phyloP scores from a whole-genome alignment of 2,329 filamentous ascomycete species.

The Neopestalotiopsis clavispora region DNA sequence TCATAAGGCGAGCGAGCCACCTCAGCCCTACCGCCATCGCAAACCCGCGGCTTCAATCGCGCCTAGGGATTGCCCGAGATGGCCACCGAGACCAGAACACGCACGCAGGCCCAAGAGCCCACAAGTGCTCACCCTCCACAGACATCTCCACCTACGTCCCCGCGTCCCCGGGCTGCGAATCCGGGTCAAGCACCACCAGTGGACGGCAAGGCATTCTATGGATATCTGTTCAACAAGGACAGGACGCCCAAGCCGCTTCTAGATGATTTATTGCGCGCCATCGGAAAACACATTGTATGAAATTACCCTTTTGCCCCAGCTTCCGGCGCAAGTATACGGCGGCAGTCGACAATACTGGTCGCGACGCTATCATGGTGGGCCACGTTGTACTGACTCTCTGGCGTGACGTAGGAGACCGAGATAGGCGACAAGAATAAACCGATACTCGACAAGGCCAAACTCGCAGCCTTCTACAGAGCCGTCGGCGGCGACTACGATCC shows the following conservation, averaged over 20 bases:
- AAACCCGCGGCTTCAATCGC: neutral
- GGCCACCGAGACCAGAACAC: slow-evolving; percentile 15
- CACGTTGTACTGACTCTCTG: slow-evolving; percentile 19
- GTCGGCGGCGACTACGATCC: slow-evolving; percentile 79
- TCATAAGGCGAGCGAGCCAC: neutral
- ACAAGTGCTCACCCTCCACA: slow-evolving; percentile 15
- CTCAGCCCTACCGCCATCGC: slow-evolving; percentile 1
- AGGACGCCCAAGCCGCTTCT: slow-evolving; percentile 72
- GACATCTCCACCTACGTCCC: slow-evolving; percentile 19
- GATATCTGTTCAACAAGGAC: slow-evolving; percentile 70
- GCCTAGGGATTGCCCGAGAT: slow-evolving; percentile 8
- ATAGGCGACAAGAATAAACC: slow-evolving; percentile 61
- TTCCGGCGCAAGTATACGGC: neutral
- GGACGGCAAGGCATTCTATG: slow-evolving; percentile 55
- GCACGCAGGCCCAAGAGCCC: slow-evolving; percentile 4
- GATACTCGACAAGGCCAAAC: slow-evolving; percentile 67
- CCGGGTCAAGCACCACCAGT: slow-evolving; percentile 23
- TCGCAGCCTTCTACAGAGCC: slow-evolving; percentile 77
- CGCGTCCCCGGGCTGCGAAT: slow-evolving; percentile 19
- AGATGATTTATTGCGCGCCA: slow-evolving; percentile 69
- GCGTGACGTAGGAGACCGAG: slow-evolving; percentile 53
- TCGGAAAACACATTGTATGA: slow-evolving; percentile 74
- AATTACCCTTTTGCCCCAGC: neutral
- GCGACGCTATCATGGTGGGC: neutral
- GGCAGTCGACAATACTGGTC: neutral